Base-by-base conservation (phyloP, 164 flowering plant species). In the Nymphaea thermarum region DNA sequence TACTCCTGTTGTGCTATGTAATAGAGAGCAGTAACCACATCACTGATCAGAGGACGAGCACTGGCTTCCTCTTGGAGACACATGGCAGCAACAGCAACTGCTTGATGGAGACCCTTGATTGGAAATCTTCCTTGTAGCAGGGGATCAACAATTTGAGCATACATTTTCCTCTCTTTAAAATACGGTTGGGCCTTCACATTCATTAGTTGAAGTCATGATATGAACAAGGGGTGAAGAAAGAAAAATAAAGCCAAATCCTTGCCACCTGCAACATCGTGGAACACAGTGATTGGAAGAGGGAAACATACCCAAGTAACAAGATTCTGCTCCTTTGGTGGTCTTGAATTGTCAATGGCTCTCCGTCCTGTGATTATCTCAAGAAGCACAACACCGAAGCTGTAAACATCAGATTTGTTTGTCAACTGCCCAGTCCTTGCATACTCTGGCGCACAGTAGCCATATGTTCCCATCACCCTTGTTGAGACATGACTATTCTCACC, bases 41-140 rank as follows among this genome's bases (percentile, higher is more conserved):
- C 94, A 16, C 85, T 75, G 43, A 92, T 92, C 67, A 82, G 70
- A 42, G 98, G 98, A 18, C 96, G 77, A 6, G 86, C 82, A 17
- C 67, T 51, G 16, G 88, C 96, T 75, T 92, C 94, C 57, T 86
- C 96, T 71, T 86, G 94, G n/a, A 92, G 87, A 65, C 98, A 91
- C 98, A 92, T 92, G 12, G 96, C 92, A 67, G 98, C 91, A 25
- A 89, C 77, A 25, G 92, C 96, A 59, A 92, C 85, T 70, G 98
- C 94, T 81, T 92, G 94, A 79, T 85, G 80, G 6, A 92, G 82
- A 68, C 78, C 87, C 78, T 85, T 89, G 14, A 68, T 51, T 0
- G 96, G 96, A 67, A 78, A 92, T 3, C 81, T 77, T 14, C 82
- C 89, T 71, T 82, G 74, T 2, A 92, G 88, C 76, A 73, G 69